Conservation (phyloP, 2,329 filamentous ascomycete genomes). For the Fusarium pseudoanthophilum region DNA sequence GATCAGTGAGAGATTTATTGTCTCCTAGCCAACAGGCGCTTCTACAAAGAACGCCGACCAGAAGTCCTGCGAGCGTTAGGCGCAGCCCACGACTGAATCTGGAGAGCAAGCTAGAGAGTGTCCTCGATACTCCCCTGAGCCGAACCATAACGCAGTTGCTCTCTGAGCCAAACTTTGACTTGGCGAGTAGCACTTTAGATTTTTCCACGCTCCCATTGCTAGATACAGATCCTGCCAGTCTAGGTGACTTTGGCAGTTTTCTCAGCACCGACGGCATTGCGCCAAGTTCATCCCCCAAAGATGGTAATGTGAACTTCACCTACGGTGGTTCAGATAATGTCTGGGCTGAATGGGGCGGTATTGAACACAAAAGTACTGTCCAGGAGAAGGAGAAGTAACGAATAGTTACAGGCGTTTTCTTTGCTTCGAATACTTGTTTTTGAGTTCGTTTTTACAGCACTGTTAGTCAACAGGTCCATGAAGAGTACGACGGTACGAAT, state of each 20-base stretch:
- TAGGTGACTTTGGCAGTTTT: constrained; percentile 61
- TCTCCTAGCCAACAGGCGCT: constrained; percentile 58
- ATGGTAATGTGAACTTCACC: constrained; percentile 43
- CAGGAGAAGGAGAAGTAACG: constrained; percentile 38
- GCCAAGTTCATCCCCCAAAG: constrained; percentile 60
- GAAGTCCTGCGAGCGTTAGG: constrained; percentile 51
- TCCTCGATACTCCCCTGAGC: constrained; percentile 68
- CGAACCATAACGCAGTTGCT: constrained; percentile 72
- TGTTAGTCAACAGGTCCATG: constrained; percentile 34
- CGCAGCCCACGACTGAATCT: constrained; percentile 58
- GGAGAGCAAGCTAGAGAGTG: constrained; percentile 50
- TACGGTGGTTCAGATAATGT: constrained; percentile 45
- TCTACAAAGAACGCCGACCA: constrained; percentile 62
- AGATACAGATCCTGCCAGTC: constrained; percentile 48
- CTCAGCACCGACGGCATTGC: constrained; percentile 60
- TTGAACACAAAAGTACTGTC: constrained; percentile 28
- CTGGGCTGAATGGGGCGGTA: constrained; percentile 47
- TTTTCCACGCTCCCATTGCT: constrained; percentile 54
- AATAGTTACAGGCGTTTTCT: neutral
- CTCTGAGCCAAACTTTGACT: constrained; percentile 63
- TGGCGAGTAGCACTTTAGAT: constrained; percentile 57
- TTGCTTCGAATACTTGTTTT: constrained; percentile 14
- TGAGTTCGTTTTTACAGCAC: constrained; percentile 20
- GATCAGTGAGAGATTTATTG: constrained; percentile 55
- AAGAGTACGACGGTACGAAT: constrained; percentile 24